Evolutionary conservation across 2,329 filamentous ascomycete genomes (phyloP), one percentile per base, ranked within the genome.

Genomic region (Gremmenia infestans): DNA sequence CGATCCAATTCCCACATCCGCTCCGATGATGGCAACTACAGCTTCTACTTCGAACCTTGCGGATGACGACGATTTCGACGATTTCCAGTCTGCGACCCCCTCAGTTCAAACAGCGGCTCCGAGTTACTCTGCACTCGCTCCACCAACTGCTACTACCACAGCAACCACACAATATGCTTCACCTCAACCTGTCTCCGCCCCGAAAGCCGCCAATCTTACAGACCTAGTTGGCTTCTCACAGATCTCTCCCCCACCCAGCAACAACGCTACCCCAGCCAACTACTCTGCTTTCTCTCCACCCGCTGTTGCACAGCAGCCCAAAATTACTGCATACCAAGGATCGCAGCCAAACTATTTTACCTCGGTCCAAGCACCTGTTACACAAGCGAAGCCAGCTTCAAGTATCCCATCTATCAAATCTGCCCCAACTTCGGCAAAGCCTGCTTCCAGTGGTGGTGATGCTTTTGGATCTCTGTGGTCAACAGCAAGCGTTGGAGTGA

Each of bases 41-140:
- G 71, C 72, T 22, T 72, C 74, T 60, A 67, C 73, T 15, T 72
- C 73, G 32, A 51, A 47, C 25, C 76, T 77, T 43, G 85, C 83
- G 51, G 87, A 89, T 60, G 93, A 97, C 61, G 92, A 96, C 64
- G 94, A 97, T 61, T 97, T 97, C 68, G 94, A 97, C 69, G 94
- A 99, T 69, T 97, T 97, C 78, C 91, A 96, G 72, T 96, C 91
- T 19, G 93, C 93, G 14, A 77, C 88, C 2, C 82, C 87, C 3
- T 74, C 79, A 35, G 63, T 73, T 14, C 65, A 70, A 28, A 73
- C 76, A 6, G 73, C 75, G 11, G 75, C 74, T 56, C 74, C 73
- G 43, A 72, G 75, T 9, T 65, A 72, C 39, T 62, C 65, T 6
- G 59, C 62, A 22, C 62, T 71, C n/a, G 76, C 68, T 66, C 73